phyloP scores from a whole-genome alignment of 345 rosid species.

The Heritiera fomes region DNA sequence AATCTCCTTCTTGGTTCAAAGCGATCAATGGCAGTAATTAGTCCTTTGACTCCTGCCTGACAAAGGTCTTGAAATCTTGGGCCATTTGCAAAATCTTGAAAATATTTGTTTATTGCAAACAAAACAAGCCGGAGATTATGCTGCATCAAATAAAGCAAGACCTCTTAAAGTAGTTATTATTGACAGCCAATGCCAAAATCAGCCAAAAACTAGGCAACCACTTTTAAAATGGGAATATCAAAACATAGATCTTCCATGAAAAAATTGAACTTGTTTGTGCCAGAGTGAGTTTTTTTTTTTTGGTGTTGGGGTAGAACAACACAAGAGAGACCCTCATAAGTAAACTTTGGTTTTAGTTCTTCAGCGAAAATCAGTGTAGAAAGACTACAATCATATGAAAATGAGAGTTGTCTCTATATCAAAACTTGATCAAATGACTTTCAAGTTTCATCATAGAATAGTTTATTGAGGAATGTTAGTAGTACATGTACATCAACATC shows the following conservation, averaged over 20 bases:
- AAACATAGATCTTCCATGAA: background rate
- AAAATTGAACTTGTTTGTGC: background rate
- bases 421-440: background rate
- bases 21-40: conserved; percentile 84
- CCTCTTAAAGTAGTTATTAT: background rate
- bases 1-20: conserved; percentile 79
- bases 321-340: background rate
- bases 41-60: conserved; percentile 94
- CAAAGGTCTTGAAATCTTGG: conserved; percentile 91
- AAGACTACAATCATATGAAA: background rate
- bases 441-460: background rate
- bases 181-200: background rate
- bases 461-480: background rate
- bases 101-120: conserved; percentile 84
- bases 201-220: background rate
- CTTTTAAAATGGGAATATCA: background rate
- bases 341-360: background rate
- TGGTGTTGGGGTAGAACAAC: background rate
- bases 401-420: background rate
- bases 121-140: conserved; percentile 93
- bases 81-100: conserved; percentile 76
- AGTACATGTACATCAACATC: background rate
- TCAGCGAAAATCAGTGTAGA: background rate
- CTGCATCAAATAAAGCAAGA: conserved; percentile 47
- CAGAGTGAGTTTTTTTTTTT: too few species aligned